phyloP scores from a whole-genome alignment of 2,329 filamentous ascomycete species.

The Monosporascus sp. region DNA sequence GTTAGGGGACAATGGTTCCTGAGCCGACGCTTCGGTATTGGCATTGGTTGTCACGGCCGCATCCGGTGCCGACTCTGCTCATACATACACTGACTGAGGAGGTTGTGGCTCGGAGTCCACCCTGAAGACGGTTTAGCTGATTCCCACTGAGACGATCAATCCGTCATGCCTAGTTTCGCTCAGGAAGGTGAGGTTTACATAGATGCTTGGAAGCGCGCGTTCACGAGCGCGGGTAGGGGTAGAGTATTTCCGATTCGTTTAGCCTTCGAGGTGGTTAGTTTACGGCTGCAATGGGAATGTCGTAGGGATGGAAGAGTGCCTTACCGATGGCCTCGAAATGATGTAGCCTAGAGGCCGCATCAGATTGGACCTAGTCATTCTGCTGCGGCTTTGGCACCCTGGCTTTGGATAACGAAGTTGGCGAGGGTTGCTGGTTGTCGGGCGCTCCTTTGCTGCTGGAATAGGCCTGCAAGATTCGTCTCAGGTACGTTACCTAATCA shows the following conservation, averaged over 20 bases:
- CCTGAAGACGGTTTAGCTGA: conserved; percentile 1
- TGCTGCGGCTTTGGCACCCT: conserved; percentile 14
- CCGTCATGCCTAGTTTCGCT: background rate
- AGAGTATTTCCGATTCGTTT: conserved; percentile 21
- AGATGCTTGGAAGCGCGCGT: conserved; percentile 19
- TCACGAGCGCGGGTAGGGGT: conserved; percentile 13
- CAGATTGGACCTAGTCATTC: conserved; percentile 23
- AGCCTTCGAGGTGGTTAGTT: conserved; percentile 17
- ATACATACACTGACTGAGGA: conserved; percentile 16
- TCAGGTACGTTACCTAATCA: too few species aligned
- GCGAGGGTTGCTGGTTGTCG: conserved; percentile 3
- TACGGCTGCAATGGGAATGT: too few species aligned
- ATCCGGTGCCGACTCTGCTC: background rate
- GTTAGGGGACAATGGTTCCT: conserved; percentile 10
- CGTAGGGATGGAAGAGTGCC: background rate
- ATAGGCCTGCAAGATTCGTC: too few species aligned
- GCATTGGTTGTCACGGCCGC: background rate
- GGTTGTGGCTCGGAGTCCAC: conserved; percentile 1
- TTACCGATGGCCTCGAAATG: conserved; percentile 23
- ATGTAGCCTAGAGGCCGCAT: conserved; percentile 24
- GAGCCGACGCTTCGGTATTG: background rate
- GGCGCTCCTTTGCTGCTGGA: background rate
- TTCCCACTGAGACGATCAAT: conserved; percentile 1
- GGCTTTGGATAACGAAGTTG: background rate
- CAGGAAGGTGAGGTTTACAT: conserved; percentile 14